Conservation (phyloP, 1,284 basidiomycete genomes). For the Vanrija humicola region DNA sequence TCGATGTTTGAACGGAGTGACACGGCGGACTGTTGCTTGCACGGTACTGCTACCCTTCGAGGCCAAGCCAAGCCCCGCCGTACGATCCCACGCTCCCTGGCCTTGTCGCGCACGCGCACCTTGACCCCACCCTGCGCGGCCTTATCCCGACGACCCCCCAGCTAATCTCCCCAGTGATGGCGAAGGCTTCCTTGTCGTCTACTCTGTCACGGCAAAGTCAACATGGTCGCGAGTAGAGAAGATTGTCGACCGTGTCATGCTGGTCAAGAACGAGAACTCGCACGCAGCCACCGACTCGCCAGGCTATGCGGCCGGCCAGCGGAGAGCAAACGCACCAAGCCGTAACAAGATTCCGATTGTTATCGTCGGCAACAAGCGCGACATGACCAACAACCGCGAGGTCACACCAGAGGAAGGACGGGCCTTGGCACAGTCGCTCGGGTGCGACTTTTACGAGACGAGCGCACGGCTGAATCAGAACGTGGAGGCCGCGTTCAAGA, state of each 20-base stretch:
- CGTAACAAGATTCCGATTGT: conserved; percentile 52
- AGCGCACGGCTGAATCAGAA: conserved; percentile 93
- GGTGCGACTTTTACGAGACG: conserved; percentile 94
- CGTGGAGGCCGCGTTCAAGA: conserved; percentile 89
- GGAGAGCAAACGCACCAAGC: conserved; percentile 1
- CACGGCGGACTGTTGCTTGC: background rate
- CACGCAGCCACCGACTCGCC: conserved; percentile 29
- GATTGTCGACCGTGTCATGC: conserved; percentile 90
- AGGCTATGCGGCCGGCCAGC: background rate
- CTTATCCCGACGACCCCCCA: conserved; percentile 1
- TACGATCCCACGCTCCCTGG: no score
- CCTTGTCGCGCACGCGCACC: background rate
- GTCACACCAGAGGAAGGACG: conserved; percentile 85
- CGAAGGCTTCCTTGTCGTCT: conserved; percentile 97
- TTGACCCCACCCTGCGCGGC: background rate
- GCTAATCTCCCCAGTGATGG: conserved; percentile 66
- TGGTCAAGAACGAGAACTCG: conserved; percentile 81
- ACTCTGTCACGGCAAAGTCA: conserved; percentile 91
- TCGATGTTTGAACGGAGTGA: no score
- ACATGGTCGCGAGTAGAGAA: conserved; percentile 92
- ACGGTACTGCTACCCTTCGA: no score
- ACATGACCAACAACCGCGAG: conserved; percentile 71
- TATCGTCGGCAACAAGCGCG: conserved; percentile 88
- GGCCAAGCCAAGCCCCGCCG: no score
- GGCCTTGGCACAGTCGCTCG: conserved; percentile 76